Evolutionary conservation across 148 eudicot genomes (phyloP).

Genomic region (Simmondsia chinensis): DNA sequence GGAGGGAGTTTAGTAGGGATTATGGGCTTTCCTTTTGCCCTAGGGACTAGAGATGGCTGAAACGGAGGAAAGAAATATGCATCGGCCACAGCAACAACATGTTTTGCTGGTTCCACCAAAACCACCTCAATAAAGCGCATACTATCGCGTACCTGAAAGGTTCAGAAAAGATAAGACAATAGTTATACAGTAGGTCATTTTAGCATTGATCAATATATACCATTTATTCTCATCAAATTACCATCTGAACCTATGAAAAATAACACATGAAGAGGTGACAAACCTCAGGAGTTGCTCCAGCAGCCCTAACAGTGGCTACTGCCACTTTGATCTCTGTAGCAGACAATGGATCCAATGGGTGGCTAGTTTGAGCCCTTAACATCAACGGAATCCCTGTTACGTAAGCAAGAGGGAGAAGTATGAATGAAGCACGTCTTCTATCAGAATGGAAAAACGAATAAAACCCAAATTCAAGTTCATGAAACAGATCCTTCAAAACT

Average conservation of each 20-base stretch:
- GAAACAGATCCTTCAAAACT: background rate
- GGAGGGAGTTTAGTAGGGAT: conserved; percentile 82
- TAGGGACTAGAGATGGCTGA: conserved; percentile 63
- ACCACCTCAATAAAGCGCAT: conserved; percentile 86
- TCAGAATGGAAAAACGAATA: background rate
- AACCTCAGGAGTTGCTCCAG: conserved; percentile 90
- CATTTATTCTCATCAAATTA: background rate
- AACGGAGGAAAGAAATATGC: conserved; percentile 87
- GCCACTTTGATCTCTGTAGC: conserved; percentile 81
- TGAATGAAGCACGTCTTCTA: no score
- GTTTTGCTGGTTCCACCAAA: conserved; percentile 63
- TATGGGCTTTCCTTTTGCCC: conserved; percentile 53
- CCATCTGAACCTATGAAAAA: background rate
- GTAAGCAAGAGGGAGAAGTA: background rate
- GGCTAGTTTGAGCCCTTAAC: conserved; percentile 55
- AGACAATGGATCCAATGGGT: conserved; percentile 79
- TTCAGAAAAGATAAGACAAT: no score
- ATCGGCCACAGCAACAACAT: conserved; percentile 81
- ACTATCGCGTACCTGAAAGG: conserved; percentile 58
- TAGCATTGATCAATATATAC: background rate
- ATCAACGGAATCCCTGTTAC: conserved; percentile 28
- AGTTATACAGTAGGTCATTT: no score
- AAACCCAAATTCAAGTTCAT: background rate
- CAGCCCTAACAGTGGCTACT: conserved; percentile 82
- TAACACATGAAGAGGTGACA: background rate